phyloP scores from a whole-genome alignment of 306 rosid genomes.

The Ormosia semicastrata region DNA sequence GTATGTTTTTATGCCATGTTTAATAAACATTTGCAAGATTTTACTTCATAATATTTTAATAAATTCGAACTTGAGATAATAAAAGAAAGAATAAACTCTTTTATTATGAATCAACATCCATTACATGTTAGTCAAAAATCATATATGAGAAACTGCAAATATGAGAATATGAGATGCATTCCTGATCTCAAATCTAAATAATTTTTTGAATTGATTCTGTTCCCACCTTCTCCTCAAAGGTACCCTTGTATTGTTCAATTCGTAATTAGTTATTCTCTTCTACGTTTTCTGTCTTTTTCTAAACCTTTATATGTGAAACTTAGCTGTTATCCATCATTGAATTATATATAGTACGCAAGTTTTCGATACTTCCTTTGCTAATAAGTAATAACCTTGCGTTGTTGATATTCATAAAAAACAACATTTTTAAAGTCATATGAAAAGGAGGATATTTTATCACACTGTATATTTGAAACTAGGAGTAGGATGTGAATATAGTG shows the following conservation, averaged over 20 bases:
- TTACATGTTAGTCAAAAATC: not conserved
- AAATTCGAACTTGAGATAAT: not conserved
- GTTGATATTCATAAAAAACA: not conserved
- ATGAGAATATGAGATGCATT: not conserved
- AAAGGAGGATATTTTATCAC: not conserved
- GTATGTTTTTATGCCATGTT: not conserved
- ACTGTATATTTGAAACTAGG: not conserved
- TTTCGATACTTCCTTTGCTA: not conserved
- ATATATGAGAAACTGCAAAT: not conserved
- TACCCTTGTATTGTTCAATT: not conserved
- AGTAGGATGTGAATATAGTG: not conserved
- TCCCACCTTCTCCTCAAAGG: not conserved
- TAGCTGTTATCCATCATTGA: constrained; percentile 26
- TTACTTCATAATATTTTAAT: not conserved
- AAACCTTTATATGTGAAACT: not conserved
- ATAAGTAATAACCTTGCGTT: not conserved
- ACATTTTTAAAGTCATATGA: not conserved
- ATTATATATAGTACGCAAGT: not conserved
- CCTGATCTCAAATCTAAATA: not conserved
- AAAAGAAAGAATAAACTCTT: not conserved
- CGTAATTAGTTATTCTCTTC: not conserved
- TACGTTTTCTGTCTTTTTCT: not conserved
- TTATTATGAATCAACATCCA: not conserved
- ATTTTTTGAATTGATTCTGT: not conserved
- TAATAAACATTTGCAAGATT: not conserved